Evolutionary conservation across 2,329 filamentous ascomycete species (phyloP), one percentile per base, ranked within the genome.

Genomic region (Penicillium sp.): DNA sequence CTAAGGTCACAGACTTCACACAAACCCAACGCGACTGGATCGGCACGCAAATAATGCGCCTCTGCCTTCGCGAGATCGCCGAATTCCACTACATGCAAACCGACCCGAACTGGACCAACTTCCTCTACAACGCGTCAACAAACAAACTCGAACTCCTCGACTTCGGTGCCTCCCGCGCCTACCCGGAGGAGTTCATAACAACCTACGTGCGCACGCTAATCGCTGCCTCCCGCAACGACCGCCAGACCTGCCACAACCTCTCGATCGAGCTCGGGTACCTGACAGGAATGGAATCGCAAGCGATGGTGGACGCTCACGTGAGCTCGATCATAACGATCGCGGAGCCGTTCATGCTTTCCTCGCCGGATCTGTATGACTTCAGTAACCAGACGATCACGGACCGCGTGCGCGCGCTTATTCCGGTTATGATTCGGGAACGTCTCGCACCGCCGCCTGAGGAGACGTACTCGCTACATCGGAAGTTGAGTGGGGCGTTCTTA

Each of bases 1-100:
- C 94, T 11, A 90, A 91, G 61, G 82, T 91, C 52, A 80, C 82
- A 42, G 82, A 82, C 16, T 87, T 97, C 56, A 87, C 84, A 0
- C 93, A 97, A 70, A 80, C 85, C 48, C 91, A 97, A 73, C 86
- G 88, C 57, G 91, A 99, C 77, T 97, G 92, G 90, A 96, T 99
- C 67, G 94, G 94, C 50, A 94, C 91, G 0, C 90, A 97, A 67
- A 90, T 97, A 62, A 83, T 97, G 50, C 89, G 91, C 4, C 86
- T 99, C 11, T 97, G 91, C 70, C 82, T 97, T 37, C 88, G 92
- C 56, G 94, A 97, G 76, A 93, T 97, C 65, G 88, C 88, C 61
- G 91, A 96, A 74, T 97, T 97, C 83, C 87, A 82, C 58, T 97
- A 96, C 78, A 99, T 99, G 94, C 94, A 99, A 77, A 99, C 94